Conservation (phyloP, 441 rosid genomes). For the Gossypium trilobum region DNA sequence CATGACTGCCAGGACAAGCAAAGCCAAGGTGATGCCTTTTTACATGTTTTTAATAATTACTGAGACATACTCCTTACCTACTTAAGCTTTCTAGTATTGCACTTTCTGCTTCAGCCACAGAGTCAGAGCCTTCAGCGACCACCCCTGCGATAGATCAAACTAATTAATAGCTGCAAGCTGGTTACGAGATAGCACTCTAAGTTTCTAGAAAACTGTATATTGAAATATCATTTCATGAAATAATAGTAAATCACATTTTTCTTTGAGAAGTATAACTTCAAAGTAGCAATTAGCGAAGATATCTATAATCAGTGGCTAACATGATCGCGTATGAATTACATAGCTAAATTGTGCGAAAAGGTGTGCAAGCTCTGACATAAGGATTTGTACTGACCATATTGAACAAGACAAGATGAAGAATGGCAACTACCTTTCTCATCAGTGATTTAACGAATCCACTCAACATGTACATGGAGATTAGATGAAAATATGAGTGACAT, state of each 20-base stretch:
- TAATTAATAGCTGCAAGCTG: conserved; percentile 17
- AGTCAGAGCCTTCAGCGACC: conserved; percentile 52
- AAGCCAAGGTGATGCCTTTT: conserved; percentile 7
- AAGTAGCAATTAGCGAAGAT: background rate
- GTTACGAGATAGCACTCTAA: background rate
- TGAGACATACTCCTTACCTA: conserved; percentile 33
- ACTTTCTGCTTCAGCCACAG: conserved; percentile 66
- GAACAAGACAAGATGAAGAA: background rate
- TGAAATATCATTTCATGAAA: background rate
- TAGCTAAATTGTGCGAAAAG: background rate
- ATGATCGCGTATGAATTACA: background rate
- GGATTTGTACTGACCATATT: background rate
- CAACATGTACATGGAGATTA: background rate
- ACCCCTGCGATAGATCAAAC: conserved; percentile 39
- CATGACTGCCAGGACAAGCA: conserved; percentile 52
- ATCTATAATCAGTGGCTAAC: background rate
- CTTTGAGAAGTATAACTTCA: background rate
- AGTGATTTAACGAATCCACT: background rate
- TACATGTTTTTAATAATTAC: background rate
- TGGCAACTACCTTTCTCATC: background rate
- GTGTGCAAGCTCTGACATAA: background rate
- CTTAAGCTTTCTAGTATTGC: conserved; percentile 68
- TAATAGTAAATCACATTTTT: background rate
- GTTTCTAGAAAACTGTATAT: background rate
- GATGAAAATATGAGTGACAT: background rate